Evolutionary conservation across 345 rosid species (phyloP).

Genomic region (Arabis hirsuta): DNA sequence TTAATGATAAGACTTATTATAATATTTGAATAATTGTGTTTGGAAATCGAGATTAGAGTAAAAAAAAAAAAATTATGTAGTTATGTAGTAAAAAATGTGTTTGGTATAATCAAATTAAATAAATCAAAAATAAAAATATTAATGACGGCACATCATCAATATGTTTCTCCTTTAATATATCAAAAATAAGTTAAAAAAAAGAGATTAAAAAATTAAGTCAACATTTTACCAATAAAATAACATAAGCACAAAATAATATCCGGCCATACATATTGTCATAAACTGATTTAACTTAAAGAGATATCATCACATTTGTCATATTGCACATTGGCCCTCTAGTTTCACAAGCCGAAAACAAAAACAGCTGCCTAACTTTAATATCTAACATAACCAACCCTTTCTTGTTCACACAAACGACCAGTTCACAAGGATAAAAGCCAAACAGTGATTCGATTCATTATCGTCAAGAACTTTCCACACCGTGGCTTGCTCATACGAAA

Average conservation of each 20-base stretch:
- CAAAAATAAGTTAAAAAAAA: too few relatives aligned
- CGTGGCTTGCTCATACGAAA: slow-evolving; percentile 82
- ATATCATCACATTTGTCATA: slow-evolving; percentile 23
- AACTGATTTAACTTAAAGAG: not conserved
- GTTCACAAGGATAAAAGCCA: slow-evolving; percentile 75
- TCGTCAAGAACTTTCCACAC: slow-evolving; percentile 93
- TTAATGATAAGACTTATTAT: too few relatives aligned
- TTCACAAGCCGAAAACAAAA: slow-evolving; percentile 19
- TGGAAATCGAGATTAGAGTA: too few relatives aligned
- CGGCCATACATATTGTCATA: slow-evolving; percentile 14
- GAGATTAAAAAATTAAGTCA: not conserved
- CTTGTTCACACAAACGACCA: slow-evolving; percentile 81
- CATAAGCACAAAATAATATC: slow-evolving; percentile 19
- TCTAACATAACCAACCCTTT: slow-evolving; percentile 24
- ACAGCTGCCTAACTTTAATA: slow-evolving; percentile 34
- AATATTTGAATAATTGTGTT: too few relatives aligned
- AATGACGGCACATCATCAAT: too few relatives aligned
- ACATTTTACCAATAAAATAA: slow-evolving; percentile 3
- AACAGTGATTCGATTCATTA: slow-evolving; percentile 75
- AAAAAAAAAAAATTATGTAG: too few relatives aligned
- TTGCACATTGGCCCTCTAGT: slow-evolving; percentile 19
- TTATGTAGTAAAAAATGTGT: too few relatives aligned
- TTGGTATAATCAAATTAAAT: too few relatives aligned
- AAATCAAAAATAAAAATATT: too few relatives aligned
- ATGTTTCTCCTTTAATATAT: too few relatives aligned